These are phyloP conservation scores for Alternaria postmessia DNA, from an alignment of 2,329 filamentous ascomycete genomes.

Conservation along the genomic window DNA sequence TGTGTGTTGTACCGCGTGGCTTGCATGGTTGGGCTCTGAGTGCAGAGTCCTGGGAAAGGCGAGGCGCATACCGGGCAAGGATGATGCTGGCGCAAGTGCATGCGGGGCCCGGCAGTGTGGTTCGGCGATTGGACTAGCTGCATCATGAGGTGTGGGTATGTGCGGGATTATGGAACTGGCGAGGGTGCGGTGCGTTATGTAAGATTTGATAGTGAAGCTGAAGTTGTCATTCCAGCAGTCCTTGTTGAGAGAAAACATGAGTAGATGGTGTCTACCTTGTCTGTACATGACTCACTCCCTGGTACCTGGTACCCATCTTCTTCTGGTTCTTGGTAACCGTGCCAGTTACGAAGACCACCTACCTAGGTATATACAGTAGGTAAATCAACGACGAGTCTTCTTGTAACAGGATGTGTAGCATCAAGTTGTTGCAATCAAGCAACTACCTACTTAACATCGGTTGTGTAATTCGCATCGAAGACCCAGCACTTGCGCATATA, in stretches of 20 bases:
- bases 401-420: not conserved
- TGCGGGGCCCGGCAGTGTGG: conserved; percentile 1
- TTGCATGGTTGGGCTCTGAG: conserved; percentile 18
- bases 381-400: not conserved
- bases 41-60: not conserved
- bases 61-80: conserved; percentile 1
- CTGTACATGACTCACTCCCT: not conserved
- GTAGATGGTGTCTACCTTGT: not conserved
- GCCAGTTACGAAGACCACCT: not conserved
- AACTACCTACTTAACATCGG: not conserved
- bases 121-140: conserved; percentile 3
- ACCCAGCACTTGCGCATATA: conserved; percentile 7
- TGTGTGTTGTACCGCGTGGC: conserved; percentile 15
- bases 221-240: not conserved
- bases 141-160: not conserved
- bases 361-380: not conserved
- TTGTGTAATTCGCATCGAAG: conserved; percentile 4
- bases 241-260: not conserved
- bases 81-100: conserved; percentile 1
- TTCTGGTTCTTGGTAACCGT: not conserved
- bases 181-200: not conserved
- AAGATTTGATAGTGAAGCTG: conserved; percentile 2
- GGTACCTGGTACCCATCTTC: too few relatives aligned
- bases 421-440: not conserved
- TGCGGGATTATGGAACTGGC: conserved; percentile 2